Percentiles rank a stretch among this genome's conserved stretches.
phyloP scores from a whole-genome alignment of 345 rosid species.

The Salix caprea region DNA sequence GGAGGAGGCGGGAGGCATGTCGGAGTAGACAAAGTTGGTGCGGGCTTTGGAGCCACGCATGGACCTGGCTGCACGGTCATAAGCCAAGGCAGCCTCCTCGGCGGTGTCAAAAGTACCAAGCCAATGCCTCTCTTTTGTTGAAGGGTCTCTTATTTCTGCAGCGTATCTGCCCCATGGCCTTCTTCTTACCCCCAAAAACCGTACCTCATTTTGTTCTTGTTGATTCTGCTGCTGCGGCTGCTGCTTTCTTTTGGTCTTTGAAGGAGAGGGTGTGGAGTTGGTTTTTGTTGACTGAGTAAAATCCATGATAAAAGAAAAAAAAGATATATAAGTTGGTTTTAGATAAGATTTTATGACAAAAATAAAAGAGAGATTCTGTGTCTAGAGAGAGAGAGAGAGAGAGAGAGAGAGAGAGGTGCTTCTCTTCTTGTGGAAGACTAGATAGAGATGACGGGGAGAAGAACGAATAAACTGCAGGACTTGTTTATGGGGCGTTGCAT shows the following conservation, averaged over 20 bases:
- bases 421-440: neutral
- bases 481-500: constrained; percentile 19
- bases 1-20: constrained; percentile 77
- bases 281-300: constrained; percentile 22
- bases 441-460: constrained; percentile 1
- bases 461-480: constrained; percentile 10
- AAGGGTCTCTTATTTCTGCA: constrained; percentile 88
- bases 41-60: constrained; percentile 83
- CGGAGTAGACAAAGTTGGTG: constrained; percentile 88
- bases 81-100: constrained; percentile 86
- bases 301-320: constrained; percentile 24
- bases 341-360: neutral
- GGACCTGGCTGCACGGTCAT: constrained; percentile 87
- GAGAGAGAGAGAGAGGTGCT: constrained; percentile 9
- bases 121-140: constrained; percentile 92
- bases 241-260: constrained; percentile 58
- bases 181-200: constrained; percentile 86
- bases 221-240: constrained; percentile 14
- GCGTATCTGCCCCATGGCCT: constrained; percentile 98
- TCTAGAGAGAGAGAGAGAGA: neutral
- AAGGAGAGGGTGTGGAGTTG: constrained; percentile 39
- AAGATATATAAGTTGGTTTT: neutral
- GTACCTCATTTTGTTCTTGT: constrained; percentile 27
- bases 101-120: constrained; percentile 89
- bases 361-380: neutral